Percentiles rank a stretch among this genome's conserved stretches.
Evolutionary conservation across 2,329 filamentous ascomycete genomes (phyloP).

Genomic region (Sarocladiaceae sp.): DNA sequence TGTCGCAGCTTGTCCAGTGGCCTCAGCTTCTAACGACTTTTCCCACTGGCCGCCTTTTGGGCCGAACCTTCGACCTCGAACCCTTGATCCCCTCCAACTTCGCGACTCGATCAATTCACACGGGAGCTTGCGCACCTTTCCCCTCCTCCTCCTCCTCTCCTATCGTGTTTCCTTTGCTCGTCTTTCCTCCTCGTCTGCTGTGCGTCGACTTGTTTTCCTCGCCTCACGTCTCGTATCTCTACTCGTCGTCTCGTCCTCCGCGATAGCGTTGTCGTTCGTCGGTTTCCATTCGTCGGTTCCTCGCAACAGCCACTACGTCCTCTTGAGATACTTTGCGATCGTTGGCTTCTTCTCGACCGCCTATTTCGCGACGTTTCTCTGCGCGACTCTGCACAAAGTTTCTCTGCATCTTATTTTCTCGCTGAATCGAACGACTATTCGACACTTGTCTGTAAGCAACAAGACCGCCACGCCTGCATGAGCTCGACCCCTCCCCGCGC

Average conservation of each 20-base stretch:
- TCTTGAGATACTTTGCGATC: conserved; percentile 10
- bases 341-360: background rate
- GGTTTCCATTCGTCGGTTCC: conserved; percentile 9
- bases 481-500: conserved; percentile 2
- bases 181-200: conserved; percentile 19
- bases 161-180: conserved; percentile 17
- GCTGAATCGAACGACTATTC: background rate
- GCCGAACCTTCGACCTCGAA: background rate
- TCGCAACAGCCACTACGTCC: conserved; percentile 4
- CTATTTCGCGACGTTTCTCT: background rate
- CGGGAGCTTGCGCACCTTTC: conserved; percentile 9
- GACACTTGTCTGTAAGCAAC: conserved; percentile 1
- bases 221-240: conserved; percentile 15
- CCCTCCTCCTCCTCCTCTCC: conserved; percentile 13
- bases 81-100: conserved; percentile 8
- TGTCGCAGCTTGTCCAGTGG: too few relatives aligned
- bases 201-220: conserved; percentile 15
- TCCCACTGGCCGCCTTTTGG: background rate
- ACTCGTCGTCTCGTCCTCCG: conserved; percentile 20
- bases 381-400: background rate
- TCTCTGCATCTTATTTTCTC: background rate
- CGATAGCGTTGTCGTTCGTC: conserved; percentile 8
- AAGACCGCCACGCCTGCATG: background rate
- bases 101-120: background rate
- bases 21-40: background rate